Percentiles rank a stretch among this genome's conserved stretches.
Conservation (phyloP, 2,329 filamentous ascomycete genomes). For the Colletotrichum sp. region DNA sequence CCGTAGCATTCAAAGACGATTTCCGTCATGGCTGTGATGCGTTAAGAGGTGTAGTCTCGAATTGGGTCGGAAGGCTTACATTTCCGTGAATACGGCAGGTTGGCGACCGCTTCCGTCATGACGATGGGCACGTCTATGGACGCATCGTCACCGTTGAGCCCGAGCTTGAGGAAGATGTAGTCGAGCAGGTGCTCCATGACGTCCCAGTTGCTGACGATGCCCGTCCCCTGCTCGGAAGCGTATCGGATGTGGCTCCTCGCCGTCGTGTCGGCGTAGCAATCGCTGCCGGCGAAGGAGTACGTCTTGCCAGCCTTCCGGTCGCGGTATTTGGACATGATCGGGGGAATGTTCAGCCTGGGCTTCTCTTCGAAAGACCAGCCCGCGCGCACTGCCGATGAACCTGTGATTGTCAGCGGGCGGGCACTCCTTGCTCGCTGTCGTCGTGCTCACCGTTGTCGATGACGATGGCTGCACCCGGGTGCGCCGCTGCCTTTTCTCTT, state of each 20-base stretch:
- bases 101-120: slow-evolving; percentile 95
- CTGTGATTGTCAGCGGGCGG: slow-evolving; percentile 47
- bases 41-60: slow-evolving; percentile 29
- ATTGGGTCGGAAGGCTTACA: slow-evolving; percentile 53
- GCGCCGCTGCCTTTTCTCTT: slow-evolving; percentile 69
- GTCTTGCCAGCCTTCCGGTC: slow-evolving; percentile 93
- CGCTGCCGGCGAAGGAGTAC: slow-evolving; percentile 88
- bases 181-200: slow-evolving; percentile 94
- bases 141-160: slow-evolving; percentile 77
- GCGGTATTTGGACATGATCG: slow-evolving; percentile 93
- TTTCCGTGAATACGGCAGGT: slow-evolving; percentile 85
- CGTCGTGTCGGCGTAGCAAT: slow-evolving; percentile 94
- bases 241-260: slow-evolving; percentile 89
- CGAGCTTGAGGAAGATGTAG: slow-evolving; percentile 93
- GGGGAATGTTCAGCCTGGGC: slow-evolving; percentile 82
- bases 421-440: neutral
- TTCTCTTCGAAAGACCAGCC: slow-evolving; percentile 92
- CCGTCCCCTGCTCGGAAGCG: slow-evolving; percentile 88
- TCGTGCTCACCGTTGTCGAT: slow-evolving; percentile 91
- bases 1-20: slow-evolving; percentile 96
- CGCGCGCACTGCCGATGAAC: slow-evolving; percentile 86
- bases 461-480: slow-evolving; percentile 77
- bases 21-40: slow-evolving; percentile 83
- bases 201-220: slow-evolving; percentile 96
- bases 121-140: slow-evolving; percentile 85